Evolutionary conservation across 331 rosid species (phyloP), one percentile per base, ranked within the genome.

Genomic region (Telfairia occidentalis): DNA sequence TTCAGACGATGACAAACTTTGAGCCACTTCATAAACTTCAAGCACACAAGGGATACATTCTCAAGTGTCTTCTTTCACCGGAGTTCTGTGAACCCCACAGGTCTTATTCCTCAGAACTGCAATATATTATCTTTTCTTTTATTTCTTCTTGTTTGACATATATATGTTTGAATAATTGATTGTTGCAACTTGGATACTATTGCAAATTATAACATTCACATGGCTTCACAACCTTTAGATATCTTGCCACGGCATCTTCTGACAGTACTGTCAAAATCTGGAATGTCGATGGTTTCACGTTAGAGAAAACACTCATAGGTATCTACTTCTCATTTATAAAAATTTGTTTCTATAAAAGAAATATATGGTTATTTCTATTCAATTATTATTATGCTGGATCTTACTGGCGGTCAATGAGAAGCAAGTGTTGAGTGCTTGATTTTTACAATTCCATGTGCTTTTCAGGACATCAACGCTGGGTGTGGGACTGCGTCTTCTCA

Each of bases 401-500:
- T 66, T 6, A 23, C 9, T 45, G 55, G 40, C 21, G 5, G 26
- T 45, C 7, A 46, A n/a, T 23, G 75, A 42, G 57, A 46, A 16
- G 75, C 16, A 35, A 35, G 76, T 23, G 60, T 42, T n/a, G n/a
- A 59, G 48, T 49, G 66, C 23, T 76, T 81, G 73, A 52, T 37
- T 79, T 79, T 74, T 64, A n/a, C 71, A 63, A 40, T 38, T 82
- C 74, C 49, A n/a, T 64, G 42, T 79, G 74, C 84, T 43, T 84
- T 49, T 74, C 83, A 95, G 99, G 99, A 74, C 97, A 95, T 80
- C 82, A 77, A 61, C 92, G 97, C 69, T 95, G 99, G 99, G 99
- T 95, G 29, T 92, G 99, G 99, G 99, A 95, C 78, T 95, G 99
- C 83, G 99, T 95, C 61, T 95, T 95, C 90, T 95, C 99, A 5